Conservation (phyloP, 495 filamentous ascomycete species). For the Massariosphaeria phaeospora region DNA sequence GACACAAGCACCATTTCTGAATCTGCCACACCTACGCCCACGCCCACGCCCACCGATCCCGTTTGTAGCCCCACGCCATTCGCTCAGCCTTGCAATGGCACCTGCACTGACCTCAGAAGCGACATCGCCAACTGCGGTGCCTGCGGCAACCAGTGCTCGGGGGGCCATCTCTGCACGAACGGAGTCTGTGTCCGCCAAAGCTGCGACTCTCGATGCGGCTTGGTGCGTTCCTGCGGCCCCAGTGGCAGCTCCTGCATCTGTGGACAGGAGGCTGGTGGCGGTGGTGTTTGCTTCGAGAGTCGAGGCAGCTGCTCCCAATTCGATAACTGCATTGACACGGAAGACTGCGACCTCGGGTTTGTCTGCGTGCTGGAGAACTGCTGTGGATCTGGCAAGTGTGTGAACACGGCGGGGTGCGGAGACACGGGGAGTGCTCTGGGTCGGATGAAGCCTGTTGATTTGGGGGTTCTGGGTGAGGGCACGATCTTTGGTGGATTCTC, state of each 20-base stretch:
- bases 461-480: too few species aligned
- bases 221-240: background rate
- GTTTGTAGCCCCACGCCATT: background rate
- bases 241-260: constrained; percentile 23
- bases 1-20: constrained; percentile 8
- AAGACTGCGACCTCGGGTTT: constrained; percentile 12
- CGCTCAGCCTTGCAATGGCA: constrained; percentile 10
- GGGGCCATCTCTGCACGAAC: constrained; percentile 23
- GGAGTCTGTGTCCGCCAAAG: constrained; percentile 18
- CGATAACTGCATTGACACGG: background rate
- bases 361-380: constrained; percentile 17
- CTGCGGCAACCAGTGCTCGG: constrained; percentile 15
- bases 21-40: too few species aligned
- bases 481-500: too few species aligned
- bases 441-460: too few species aligned
- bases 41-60: constrained; percentile 8
- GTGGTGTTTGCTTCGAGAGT: constrained; percentile 20
- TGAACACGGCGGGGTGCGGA: background rate
- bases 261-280: constrained; percentile 2
- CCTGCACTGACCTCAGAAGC: constrained; percentile 10
- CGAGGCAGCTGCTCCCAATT: constrained; percentile 3
- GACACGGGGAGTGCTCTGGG: background rate
- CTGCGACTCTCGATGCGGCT: constrained; percentile 21
- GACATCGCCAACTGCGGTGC: constrained; percentile 18
- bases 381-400: constrained; percentile 16